Evolutionary conservation across 148 eudicot genomes (phyloP), one percentile per base, ranked within the genome.

Genomic region (Rhododendron simsii): DNA sequence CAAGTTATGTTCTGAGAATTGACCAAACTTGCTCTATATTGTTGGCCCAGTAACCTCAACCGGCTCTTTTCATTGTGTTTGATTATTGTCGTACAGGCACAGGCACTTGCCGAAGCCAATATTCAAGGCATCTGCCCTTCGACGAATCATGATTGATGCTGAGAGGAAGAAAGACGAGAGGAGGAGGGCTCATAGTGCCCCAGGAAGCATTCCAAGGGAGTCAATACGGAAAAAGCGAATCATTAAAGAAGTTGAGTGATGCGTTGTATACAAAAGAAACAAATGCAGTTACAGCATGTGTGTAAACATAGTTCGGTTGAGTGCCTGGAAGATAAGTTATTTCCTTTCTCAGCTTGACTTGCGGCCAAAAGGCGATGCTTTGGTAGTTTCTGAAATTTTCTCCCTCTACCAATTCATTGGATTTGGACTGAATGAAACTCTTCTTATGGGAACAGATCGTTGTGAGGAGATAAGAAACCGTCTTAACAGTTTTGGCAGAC

Each of bases 171-270:
- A 90, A 87, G 96, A 94, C 9, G 94, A 93, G 39, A 95, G 94
- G 88, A 91, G 94, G 87, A 88, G 93, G 86, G 98, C 98, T 47
- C 99, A 97, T 86, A 94, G 99, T 86, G 95, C 93, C 59, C 95
- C 96, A 3, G 92, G 93, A 78, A 91, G 93, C 83, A 93, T 91
- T 35, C 94, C 90, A 1, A 93, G 84, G 85, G 73, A 92, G 89
- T 84, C 95, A 2, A 61, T 97, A 8, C 94, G 99, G 4, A 91
- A 83, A 85, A 92, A 84, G 50, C 92, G 92, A 88, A 94, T 97
- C 84, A 84, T 95, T 84, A 57, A 87, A 83, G 96, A 97, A 91
- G 78, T 95, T 47, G 96, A 96, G 86, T 94, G 91, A 94, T 69
- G 57, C n/a, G 15, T 81, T 71, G 0, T 18, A 10, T 81, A 7